Conservation (phyloP, 257 asterid species). For the Lycium barbarum region DNA sequence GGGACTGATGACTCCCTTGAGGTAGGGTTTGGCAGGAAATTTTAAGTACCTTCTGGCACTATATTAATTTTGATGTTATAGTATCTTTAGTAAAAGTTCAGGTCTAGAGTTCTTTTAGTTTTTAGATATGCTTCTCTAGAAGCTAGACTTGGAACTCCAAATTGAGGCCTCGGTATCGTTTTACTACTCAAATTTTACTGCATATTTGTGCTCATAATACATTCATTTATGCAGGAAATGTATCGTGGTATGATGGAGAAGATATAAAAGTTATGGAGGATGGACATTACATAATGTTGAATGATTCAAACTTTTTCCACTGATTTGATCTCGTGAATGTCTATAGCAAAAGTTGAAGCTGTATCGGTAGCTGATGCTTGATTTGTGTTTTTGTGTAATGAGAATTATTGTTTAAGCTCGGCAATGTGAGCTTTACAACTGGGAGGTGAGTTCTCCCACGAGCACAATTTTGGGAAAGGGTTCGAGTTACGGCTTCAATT, state of each 20-base stretch:
- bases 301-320: slow-evolving; percentile 56
- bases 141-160: neutral
- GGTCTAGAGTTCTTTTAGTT: neutral
- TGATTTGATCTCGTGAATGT: slow-evolving; percentile 33
- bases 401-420: neutral
- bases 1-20: neutral
- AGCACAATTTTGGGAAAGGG: neutral
- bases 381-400: slow-evolving; percentile 3
- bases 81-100: neutral
- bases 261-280: slow-evolving; percentile 56
- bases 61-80: neutral
- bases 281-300: slow-evolving; percentile 63
- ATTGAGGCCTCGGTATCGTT: neutral
- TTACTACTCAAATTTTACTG: neutral
- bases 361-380: slow-evolving; percentile 27
- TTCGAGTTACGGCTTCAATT: neutral
- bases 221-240: slow-evolving; percentile 51
- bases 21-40: neutral
- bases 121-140: neutral
- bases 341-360: slow-evolving; percentile 37
- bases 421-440: slow-evolving; percentile 6
- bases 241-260: slow-evolving; percentile 71
- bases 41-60: neutral
- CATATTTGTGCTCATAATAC: slow-evolving; percentile 3
- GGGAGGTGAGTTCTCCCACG: neutral